Evolutionary conservation across 2,329 filamentous ascomycete genomes (phyloP).

Genomic region (Scopulariopsis brevicaulis): DNA sequence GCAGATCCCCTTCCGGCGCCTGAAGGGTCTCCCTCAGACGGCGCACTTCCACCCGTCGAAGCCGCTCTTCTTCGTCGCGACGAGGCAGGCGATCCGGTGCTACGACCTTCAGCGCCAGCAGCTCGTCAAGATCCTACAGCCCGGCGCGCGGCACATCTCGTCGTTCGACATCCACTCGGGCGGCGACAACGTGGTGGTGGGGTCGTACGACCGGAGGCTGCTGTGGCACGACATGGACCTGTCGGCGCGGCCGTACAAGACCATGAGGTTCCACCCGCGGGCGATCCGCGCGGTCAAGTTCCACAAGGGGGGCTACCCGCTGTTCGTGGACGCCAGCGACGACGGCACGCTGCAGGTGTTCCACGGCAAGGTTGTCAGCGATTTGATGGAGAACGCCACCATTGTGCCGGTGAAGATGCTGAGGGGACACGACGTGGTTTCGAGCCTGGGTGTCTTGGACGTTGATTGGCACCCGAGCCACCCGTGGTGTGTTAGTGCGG

Average conservation of each 20-base stretch:
- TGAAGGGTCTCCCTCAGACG: conserved; percentile 68
- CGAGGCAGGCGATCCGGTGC: conserved; percentile 81
- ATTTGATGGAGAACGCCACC: conserved; percentile 90
- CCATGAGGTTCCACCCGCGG: conserved; percentile 85
- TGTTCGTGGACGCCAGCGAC: conserved; percentile 92
- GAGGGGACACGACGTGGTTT: conserved; percentile 77
- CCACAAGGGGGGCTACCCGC: conserved; percentile 64
- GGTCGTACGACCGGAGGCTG: conserved; percentile 85
- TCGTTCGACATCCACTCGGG: conserved; percentile 87
- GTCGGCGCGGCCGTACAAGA: conserved; percentile 85
- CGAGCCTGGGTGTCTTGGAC: conserved; percentile 81
- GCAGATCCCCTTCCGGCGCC: conserved; percentile 79
- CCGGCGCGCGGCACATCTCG: conserved; percentile 87
- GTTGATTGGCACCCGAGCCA: conserved; percentile 92
- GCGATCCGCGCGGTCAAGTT: conserved; percentile 85
- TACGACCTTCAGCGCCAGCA: conserved; percentile 91
- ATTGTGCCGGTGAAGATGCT: conserved; percentile 95
- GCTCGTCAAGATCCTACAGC: conserved; percentile 85
- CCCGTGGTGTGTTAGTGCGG: conserved; percentile 89
- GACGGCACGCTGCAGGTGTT: conserved; percentile 93
- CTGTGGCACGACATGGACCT: conserved; percentile 97
- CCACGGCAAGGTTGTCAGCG: conserved; percentile 89
- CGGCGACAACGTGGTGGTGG: conserved; percentile 88
- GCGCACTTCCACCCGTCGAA: conserved; percentile 91
- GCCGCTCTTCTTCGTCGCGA: conserved; percentile 91